Conservation (phyloP, 441 rosid species). For the Adansonia rubrostipa region DNA sequence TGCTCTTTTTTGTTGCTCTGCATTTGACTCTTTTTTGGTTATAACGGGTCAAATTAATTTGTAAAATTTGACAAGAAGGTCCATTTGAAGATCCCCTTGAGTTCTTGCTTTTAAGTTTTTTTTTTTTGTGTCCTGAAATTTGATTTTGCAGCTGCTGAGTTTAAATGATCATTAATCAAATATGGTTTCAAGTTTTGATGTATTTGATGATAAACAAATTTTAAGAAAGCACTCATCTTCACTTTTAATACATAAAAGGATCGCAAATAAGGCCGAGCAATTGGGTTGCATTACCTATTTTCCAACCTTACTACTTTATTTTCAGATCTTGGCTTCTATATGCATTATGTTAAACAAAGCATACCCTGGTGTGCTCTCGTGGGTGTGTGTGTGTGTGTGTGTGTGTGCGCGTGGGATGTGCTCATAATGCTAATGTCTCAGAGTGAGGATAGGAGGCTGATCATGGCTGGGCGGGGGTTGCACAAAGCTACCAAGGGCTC, state of each 20-base stretch:
- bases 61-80: too few species aligned
- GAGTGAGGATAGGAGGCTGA: conserved; percentile 1
- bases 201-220: not conserved
- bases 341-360: not conserved
- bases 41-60: too few species aligned
- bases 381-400: not conserved
- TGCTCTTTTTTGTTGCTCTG: too few species aligned
- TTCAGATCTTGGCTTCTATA: not conserved
- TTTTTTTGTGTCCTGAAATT: too few species aligned
- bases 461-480: conserved; percentile 36
- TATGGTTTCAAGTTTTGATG: too few species aligned
- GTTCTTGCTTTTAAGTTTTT: too few species aligned
- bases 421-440: not conserved
- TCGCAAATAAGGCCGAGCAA: not conserved
- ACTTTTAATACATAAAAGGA: conserved; percentile 8
- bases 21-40: too few species aligned
- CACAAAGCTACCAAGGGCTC: conserved; percentile 43
- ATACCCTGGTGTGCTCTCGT: not conserved
- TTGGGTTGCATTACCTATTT: not conserved
- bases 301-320: not conserved
- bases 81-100: too few species aligned
- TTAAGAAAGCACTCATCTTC: not conserved
- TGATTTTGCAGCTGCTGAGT: too few species aligned
- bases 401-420: too few species aligned
- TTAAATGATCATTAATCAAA: too few species aligned